Evolutionary conservation across 345 rosid species (phyloP), one percentile per base, ranked within the genome.

Genomic region (Limnanthes douglasii): DNA sequence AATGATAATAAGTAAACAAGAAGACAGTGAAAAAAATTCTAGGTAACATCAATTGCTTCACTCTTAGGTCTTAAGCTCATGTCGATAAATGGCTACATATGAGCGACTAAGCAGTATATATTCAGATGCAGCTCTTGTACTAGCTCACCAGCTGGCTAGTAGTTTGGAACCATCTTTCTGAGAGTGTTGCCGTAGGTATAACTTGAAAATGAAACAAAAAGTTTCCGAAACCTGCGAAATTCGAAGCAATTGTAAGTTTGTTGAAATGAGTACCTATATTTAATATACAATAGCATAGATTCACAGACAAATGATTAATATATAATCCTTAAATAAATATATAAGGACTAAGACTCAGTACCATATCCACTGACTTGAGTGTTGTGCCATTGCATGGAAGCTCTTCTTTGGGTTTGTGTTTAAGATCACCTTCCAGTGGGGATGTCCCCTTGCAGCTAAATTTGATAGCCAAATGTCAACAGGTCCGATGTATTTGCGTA

Each of bases 291-390:
- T n/a, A n/a, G n/a, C n/a, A n/a, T n/a, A n/a, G n/a, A n/a, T n/a
- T n/a, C n/a, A n/a, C n/a, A n/a, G n/a, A n/a, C n/a, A n/a, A n/a
- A n/a, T n/a, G n/a, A n/a, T n/a, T n/a, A n/a, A n/a, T n/a, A n/a
- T n/a, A n/a, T n/a, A n/a, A n/a, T n/a, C n/a, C n/a, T n/a, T n/a
- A 12, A 2, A 26, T 26, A 12, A 26, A 11, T 13, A 17, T 40
- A 3, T 37, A 15, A 18, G 30, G 11, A 39, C 48, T 22, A 32
- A 50, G 2, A 17, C 70, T n/a, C n/a, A n/a, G 17, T 70, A 83
- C 95, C 90, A 79, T 53, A 83, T 62, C 97, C 97, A 83, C 18
- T 74, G 86, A 73, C 93, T 79, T 3, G 50, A 61, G 61, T 76
- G 86, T 31, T 70, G 68, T n/a, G 83, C 62, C 95, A 79, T 76